Evolutionary conservation across 176 grass and related monocot genomes (phyloP).

Genomic region (Juncus inflexus): DNA sequence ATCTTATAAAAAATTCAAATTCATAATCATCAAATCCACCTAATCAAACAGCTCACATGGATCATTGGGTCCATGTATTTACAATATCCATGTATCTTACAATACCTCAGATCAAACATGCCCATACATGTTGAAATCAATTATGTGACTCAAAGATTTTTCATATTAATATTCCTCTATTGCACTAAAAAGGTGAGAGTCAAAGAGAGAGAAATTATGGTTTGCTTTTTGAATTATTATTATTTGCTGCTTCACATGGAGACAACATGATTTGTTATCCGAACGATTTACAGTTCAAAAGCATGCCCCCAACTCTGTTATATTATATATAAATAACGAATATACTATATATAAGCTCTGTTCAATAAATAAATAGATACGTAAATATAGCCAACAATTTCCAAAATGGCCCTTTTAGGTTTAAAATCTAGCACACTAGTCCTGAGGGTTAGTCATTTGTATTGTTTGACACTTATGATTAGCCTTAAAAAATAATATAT

Average conservation of each 20-base stretch:
- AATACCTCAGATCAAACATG: too few relatives aligned
- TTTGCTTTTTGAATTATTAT: conserved; percentile 9
- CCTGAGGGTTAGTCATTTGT: neutral
- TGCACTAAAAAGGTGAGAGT: conserved; percentile 7
- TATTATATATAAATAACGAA: too few relatives aligned
- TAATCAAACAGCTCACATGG: too few relatives aligned
- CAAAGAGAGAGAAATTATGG: conserved; percentile 26
- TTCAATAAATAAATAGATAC: neutral
- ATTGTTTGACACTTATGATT: neutral
- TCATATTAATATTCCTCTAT: too few relatives aligned
- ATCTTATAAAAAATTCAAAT: too few relatives aligned
- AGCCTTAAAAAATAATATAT: too few relatives aligned
- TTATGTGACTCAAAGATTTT: too few relatives aligned
- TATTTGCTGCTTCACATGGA: conserved; percentile 24
- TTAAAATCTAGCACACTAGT: neutral
- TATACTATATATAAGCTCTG: too few relatives aligned
- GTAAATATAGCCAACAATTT: neutral
- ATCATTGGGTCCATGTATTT: too few relatives aligned
- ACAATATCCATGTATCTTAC: too few relatives aligned
- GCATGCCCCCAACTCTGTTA: neutral
- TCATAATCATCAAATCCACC: too few relatives aligned
- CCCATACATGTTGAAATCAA: too few relatives aligned
- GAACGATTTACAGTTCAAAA: conserved; percentile 23
- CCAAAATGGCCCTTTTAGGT: neutral
- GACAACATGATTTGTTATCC: conserved; percentile 32